phyloP scores from a whole-genome alignment of 2,329 filamentous ascomycete genomes.

The Fusarium stilboides region DNA sequence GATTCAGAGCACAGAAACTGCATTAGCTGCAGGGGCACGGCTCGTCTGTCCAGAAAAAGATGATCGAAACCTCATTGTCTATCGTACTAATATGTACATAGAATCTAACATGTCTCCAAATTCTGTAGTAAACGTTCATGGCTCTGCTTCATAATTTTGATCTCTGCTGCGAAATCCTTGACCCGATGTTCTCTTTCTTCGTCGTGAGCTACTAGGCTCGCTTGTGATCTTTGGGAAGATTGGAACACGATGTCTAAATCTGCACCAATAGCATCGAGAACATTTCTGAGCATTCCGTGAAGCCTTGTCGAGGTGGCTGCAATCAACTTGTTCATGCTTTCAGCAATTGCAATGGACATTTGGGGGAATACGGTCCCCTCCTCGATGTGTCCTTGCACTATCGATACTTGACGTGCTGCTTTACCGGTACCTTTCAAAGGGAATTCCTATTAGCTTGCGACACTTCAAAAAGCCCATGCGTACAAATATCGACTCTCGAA shows the following conservation, averaged over 20 bases:
- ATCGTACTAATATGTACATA: background rate
- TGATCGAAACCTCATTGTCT: no score
- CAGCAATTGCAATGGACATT: background rate
- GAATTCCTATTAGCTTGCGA: background rate
- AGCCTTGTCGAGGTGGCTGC: background rate
- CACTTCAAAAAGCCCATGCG: background rate
- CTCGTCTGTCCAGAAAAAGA: no score
- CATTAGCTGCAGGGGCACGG: no score
- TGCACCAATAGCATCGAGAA: background rate
- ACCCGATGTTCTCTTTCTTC: background rate
- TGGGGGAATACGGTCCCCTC: conserved; percentile 9
- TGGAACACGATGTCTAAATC: conserved; percentile 17
- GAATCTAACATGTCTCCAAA: background rate
- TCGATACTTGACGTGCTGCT: conserved; percentile 7
- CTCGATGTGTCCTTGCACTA: conserved; percentile 13
- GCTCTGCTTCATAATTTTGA: background rate
- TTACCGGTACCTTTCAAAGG: background rate
- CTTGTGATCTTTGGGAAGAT: background rate
- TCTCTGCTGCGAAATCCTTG: background rate
- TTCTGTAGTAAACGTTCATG: background rate
- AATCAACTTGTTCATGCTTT: conserved; percentile 10
- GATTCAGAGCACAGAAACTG: no score
- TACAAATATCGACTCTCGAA: background rate
- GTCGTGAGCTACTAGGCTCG: background rate
- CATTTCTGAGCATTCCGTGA: background rate